A percentile compares a stretch with the other conserved stretches of the same genome.
Evolutionary conservation across 2,329 filamentous ascomycete species (phyloP).

Genomic region (Xylariaceae sp.): DNA sequence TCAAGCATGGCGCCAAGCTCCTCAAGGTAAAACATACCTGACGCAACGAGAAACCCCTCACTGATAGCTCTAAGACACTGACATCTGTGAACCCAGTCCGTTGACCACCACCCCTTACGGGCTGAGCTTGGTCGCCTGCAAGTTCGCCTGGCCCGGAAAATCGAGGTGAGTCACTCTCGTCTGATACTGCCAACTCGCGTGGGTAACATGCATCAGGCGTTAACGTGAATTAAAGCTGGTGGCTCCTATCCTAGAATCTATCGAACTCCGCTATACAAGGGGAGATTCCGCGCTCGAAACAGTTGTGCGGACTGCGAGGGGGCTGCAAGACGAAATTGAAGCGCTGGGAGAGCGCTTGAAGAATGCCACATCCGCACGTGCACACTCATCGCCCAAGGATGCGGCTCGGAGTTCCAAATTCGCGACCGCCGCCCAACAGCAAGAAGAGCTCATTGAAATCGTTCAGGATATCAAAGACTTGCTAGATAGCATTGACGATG

Average conservation of each 20-base stretch:
- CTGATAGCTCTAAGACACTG: background rate
- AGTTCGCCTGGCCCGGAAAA: constrained; percentile 73
- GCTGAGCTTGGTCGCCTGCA: constrained; percentile 66
- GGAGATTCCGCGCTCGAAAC: constrained; percentile 67
- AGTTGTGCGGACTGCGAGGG: constrained; percentile 75
- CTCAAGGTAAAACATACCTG: constrained; percentile 45
- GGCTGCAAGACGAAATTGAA: constrained; percentile 77
- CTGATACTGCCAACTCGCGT: background rate
- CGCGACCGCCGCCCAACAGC: constrained; percentile 50
- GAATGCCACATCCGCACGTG: constrained; percentile 51
- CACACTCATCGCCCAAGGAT: constrained; percentile 47
- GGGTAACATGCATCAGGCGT: background rate
- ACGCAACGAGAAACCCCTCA: background rate
- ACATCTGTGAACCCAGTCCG: constrained; percentile 39
- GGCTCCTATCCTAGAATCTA: constrained; percentile 30
- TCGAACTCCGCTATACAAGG: constrained; percentile 42
- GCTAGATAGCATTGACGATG: constrained; percentile 76
- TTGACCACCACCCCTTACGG: constrained; percentile 64
- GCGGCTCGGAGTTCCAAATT: constrained; percentile 43
- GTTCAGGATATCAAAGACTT: constrained; percentile 70
- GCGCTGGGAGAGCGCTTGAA: constrained; percentile 70
- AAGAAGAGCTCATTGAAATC: constrained; percentile 62
- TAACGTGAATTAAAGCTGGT: constrained; percentile 25
- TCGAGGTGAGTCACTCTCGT: constrained; percentile 52
- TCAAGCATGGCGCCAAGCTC: constrained; percentile 72